Evolutionary conservation across 108 stramenopile species (phyloP), one percentile per base, ranked within the genome.

Genomic region (Cyclotella cryptica): DNA sequence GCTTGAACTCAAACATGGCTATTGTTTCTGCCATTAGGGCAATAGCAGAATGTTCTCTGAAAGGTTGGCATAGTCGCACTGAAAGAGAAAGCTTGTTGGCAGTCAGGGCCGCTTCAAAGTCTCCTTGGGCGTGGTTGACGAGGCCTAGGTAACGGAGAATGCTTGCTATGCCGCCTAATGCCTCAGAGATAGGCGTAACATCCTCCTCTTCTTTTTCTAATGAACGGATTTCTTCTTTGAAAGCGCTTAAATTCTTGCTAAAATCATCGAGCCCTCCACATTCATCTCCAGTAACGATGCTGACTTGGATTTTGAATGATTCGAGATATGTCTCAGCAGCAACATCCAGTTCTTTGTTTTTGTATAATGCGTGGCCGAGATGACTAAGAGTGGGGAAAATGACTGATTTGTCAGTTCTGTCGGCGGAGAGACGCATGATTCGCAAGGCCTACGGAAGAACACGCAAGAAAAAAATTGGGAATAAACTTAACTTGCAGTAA

Each of bases 1-100:
- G 80, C 72, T 85, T 85, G 74, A 78, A 85, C 44, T 85, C 77
- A 71, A 73, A 75, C 76, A 85, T 81, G 14, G 80, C 84, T 42
- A 85, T 85, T 49, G 80, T 85, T 68, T 85, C 84, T 29, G 80
- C 80, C 72, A 80, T 61, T 13, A 85, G 69, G 26, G 84, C 84
- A 73, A 82, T 81, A 18, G 80, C 84, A 41, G 80, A 62, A 49
- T 85, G 30, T 10, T 85, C 84, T 55, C 57, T 72, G 60, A 81
- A 72, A 8, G 80, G 84, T 68, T 80, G 78, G 44, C 71, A 73
- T 21, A 81, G 30, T 44, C 80, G 80, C 29, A 82, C 80, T 28
- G 80, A 81, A 29, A 85, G 69, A 28, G 78, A 78, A 14, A 78
- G 59, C 51, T 85, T 80, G 73, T 82, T 81, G 14, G 67, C 72